Base-by-base conservation (phyloP, 1,284 basidiomycete genomes). In the Puccinia triticina region DNA sequence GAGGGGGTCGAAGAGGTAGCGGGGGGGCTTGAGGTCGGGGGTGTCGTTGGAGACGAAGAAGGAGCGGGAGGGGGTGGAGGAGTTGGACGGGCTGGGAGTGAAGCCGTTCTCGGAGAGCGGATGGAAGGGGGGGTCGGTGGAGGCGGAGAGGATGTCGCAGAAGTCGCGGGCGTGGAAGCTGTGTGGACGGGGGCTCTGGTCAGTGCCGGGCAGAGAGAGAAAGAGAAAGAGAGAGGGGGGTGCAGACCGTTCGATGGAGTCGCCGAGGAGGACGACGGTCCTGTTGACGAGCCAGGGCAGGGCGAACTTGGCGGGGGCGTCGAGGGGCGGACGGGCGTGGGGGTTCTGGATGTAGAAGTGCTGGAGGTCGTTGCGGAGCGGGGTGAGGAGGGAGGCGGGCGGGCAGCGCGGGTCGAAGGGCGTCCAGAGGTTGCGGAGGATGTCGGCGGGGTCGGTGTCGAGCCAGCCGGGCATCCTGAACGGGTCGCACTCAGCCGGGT, bases 141-240 rank as follows among this genome's bases (percentile, higher is more conserved):
- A 34, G 0, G 78, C 26, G 29, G 67, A 73, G 46, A 81, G 64
- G 0, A 81, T 23, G n/a, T 72, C 71, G 48, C 78, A 81, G 59
- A 81, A 81, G 32, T 81, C 78, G 1, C 67, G 34, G 2, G 55
- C 53, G 74, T 81, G 78, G 61, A 61, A 81, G 5, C 78, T 81
- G 29, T 59, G 26, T 32, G 23, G 3, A 29, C 37, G 11, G 55
- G 14, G 7, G 29, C 16, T 55, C 12, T 66, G 10, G 26, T 29
- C 21, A 8, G 64, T 46, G 7, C 11, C 8, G 18, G 37, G 46
- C 4, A 46, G 23, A 29, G 34, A 50, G 23, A 73, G 34, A 73
- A 26, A 50, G 40, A 46, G 8, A 14, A 34, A 46, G 37, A 43
- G 74, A 43, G 37, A n/a, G 34, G 23, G 34, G 12, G 21, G 43